phyloP scores from a whole-genome alignment of 345 rosid genomes.

The Eucalyptus camaldulensis region DNA sequence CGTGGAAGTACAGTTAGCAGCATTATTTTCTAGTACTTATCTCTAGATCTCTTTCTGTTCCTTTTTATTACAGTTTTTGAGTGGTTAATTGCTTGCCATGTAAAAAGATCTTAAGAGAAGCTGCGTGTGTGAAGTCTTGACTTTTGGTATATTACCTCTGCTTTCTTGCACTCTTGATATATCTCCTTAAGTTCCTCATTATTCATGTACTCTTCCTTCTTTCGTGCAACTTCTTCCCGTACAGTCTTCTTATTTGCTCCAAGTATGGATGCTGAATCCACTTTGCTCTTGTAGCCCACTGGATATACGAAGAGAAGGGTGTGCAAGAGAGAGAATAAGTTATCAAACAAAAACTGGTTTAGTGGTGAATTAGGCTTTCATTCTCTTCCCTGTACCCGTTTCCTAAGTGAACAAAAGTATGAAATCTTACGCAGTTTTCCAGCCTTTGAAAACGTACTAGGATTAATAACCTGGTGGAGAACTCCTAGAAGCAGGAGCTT shows the following conservation, averaged over 20 bases:
- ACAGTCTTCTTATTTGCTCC: slow-evolving; percentile 22
- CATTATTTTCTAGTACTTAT: neutral
- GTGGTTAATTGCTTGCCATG: neutral
- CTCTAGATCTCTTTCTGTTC: neutral
- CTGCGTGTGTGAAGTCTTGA: neutral
- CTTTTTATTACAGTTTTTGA: neutral
- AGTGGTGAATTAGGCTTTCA: neutral
- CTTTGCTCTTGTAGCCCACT: slow-evolving; percentile 51
- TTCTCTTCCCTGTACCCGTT: neutral
- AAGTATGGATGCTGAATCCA: slow-evolving; percentile 29
- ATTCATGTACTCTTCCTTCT: slow-evolving; percentile 21
- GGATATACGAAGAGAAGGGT: neutral
- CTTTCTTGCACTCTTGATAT: slow-evolving; percentile 8
- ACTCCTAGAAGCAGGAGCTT: slow-evolving; percentile 22
- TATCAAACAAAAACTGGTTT: neutral
- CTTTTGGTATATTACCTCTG: slow-evolving; percentile 11
- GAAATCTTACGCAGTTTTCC: slow-evolving; percentile 16
- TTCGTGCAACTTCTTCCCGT: slow-evolving; percentile 26
- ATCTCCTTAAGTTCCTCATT: slow-evolving; percentile 22
- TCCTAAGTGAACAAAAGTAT: neutral
- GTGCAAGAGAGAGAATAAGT: neutral
- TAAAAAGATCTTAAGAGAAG: neutral
- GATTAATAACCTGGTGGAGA: slow-evolving; percentile 56
- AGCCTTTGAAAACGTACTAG: slow-evolving; percentile 43
- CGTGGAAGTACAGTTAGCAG: neutral